Conservation (phyloP, 345 rosid genomes). For the Populus euphratica region DNA sequence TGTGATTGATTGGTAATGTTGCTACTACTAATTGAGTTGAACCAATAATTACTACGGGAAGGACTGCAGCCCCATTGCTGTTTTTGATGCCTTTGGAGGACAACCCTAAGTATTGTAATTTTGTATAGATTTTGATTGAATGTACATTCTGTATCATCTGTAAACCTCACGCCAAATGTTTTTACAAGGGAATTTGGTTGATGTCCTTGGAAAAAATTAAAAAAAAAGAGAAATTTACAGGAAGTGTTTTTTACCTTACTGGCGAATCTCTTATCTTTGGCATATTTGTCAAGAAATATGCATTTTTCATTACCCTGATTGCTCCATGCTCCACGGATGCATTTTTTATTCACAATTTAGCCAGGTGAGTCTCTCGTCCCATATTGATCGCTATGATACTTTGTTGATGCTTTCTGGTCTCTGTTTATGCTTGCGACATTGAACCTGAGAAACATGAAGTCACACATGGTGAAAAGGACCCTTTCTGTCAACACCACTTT, state of each 20-base stretch:
- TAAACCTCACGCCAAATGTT: constrained; percentile 32
- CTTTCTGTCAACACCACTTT: no score
- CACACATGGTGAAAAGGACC: no score
- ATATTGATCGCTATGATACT: neutral
- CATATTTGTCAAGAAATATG: neutral
- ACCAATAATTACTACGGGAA: constrained; percentile 5
- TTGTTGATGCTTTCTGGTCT: neutral
- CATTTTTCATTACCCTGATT: neutral
- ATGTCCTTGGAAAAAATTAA: neutral
- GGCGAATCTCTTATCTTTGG: neutral
- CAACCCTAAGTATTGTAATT: constrained; percentile 21
- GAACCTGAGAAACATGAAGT: no score
- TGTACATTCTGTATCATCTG: constrained; percentile 46
- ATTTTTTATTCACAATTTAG: neutral
- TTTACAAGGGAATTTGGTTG: constrained; percentile 13
- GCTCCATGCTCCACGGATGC: neutral
- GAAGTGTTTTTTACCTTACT: neutral
- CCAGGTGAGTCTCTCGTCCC: neutral
- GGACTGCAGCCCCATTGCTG: constrained; percentile 4
- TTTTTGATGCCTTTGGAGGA: constrained; percentile 24
- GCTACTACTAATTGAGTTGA: neutral
- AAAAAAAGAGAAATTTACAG: neutral
- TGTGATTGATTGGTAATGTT: constrained; percentile 24
- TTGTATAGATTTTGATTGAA: constrained; percentile 39
- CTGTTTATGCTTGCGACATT: no score